Conservation (phyloP, 1,139 yeast genomes). For the Yamadazyma atlantica region DNA sequence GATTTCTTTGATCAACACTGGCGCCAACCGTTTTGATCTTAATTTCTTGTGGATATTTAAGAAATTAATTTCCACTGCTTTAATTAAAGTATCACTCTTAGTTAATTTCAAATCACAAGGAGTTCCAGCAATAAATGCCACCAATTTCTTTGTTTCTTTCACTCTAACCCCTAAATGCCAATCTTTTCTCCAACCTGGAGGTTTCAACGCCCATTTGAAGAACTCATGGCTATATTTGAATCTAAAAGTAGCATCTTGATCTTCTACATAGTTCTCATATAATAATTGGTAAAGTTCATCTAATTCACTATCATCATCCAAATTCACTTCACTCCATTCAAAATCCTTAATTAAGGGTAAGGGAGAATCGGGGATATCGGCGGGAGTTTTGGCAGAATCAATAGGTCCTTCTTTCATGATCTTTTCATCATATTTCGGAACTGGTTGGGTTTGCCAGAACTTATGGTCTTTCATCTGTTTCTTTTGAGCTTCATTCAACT, state of each 20-base stretch:
- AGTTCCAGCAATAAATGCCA: constrained; percentile 90
- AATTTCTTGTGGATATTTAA: constrained; percentile 91
- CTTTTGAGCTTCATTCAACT: constrained; percentile 53
- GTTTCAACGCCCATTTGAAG: constrained; percentile 88
- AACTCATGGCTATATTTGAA: constrained; percentile 85
- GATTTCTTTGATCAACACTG: constrained; percentile 88
- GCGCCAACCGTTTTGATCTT: constrained; percentile 91
- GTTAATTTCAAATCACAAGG: constrained; percentile 74
- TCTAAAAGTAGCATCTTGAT: constrained; percentile 86
- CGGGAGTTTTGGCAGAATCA: constrained; percentile 63
- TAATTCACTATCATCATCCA: constrained; percentile 56
- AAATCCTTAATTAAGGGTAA: constrained; percentile 72
- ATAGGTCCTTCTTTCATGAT: constrained; percentile 81
- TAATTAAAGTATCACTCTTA: constrained; percentile 43
- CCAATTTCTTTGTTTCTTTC: constrained; percentile 67
- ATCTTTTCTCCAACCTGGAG: constrained; percentile 88
- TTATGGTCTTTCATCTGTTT: constrained; percentile 84
- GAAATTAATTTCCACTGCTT: constrained; percentile 88
- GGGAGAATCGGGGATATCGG: constrained; percentile 69
- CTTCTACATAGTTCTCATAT: constrained; percentile 92
- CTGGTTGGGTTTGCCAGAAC: constrained; percentile 99
- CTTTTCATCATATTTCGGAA: constrained; percentile 68
- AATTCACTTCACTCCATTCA: constrained; percentile 85
- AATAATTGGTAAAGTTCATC: constrained; percentile 76
- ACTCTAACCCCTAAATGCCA: constrained; percentile 97